Conservation (phyloP, 164 flowering plant species). For the Macadamia tetraphylla region DNA sequence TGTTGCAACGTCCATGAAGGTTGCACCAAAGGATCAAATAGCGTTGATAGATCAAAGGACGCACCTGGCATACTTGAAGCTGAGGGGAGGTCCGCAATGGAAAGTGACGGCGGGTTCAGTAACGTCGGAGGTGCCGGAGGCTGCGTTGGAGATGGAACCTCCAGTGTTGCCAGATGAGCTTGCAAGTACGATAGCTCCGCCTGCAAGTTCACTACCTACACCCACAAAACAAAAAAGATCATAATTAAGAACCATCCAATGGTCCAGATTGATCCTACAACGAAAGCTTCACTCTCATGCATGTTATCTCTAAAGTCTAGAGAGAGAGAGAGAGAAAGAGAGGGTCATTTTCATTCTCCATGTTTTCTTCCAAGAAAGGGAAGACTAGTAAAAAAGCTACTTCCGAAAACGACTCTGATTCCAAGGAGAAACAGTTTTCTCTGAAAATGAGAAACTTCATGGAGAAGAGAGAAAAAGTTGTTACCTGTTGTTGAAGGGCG, state of each 20-base stretch:
- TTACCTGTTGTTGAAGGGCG: constrained; percentile 91
- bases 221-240: not conserved
- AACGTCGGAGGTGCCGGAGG: constrained; percentile 32
- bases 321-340: not conserved
- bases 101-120: constrained; percentile 28
- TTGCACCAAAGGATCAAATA: constrained; percentile 40
- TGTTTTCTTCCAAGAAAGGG: not conserved
- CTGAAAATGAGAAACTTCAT: not conserved
- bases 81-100: constrained; percentile 44
- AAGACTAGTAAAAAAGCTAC: not conserved
- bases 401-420: not conserved
- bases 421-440: not conserved
- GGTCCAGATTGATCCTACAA: no score
- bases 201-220: constrained; percentile 67
- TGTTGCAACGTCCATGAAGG: constrained; percentile 42
- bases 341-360: not conserved
- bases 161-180: constrained; percentile 62
- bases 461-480: not conserved
- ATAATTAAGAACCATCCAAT: no score
- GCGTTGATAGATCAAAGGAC: constrained; percentile 47
- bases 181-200: constrained; percentile 63
- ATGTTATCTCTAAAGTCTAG: no score
- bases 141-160: constrained; percentile 65
- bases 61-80: constrained; percentile 28
- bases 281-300: no score